Evolutionary conservation across 345 rosid genomes (phyloP), one percentile per base, ranked within the genome.

Genomic region (Eutrema yunnanense): DNA sequence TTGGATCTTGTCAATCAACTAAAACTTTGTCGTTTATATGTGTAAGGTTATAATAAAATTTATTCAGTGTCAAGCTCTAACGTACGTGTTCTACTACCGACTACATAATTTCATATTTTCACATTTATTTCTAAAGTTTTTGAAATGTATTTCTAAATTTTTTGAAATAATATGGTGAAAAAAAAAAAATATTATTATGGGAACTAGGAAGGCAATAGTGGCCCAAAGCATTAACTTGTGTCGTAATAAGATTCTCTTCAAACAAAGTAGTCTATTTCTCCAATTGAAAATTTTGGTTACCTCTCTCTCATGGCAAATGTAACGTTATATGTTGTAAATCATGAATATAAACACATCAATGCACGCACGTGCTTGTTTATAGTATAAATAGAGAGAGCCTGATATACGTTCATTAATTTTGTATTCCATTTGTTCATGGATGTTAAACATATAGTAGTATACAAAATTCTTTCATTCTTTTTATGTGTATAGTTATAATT

Each of bases 151-250:
- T 32, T 43, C 3, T 8, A 8, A 42, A 30, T 10, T 10, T 46
- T 63, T 57, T 61, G 56, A 41, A 4, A 61, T 40, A 48, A 36
- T 30, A 53, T 51, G 7, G 13, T 33, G 42, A 55, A 33, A 37
- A 22, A 10, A 7, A 16, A 19, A 33, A 50, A 5, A 71, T 4
- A 19, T 22, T 37, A 16, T 33, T 14, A 41, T 71, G 58, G 6
- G 53, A 16, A 66, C 41, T 71, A 49, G 6, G 61, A 16, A 66
- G 61, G 48, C 52, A 59, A 16, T 6, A 52, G 46, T 75, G 74
- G 65, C 71, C 79, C 79, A 70, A 69, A 63, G 66, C 80, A 76
- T 54, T 76, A 76, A 76, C 47, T 56, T 68, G 4, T 19, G 8
- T 52, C 3, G 27, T 44, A 6, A 36, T 7, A 36, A 66, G 44